A percentile compares a stretch with the other conserved stretches of the same genome.
These are phyloP conservation scores for Carpinus viminea DNA, from an alignment of 306 rosid genomes.

Conservation along the genomic window DNA sequence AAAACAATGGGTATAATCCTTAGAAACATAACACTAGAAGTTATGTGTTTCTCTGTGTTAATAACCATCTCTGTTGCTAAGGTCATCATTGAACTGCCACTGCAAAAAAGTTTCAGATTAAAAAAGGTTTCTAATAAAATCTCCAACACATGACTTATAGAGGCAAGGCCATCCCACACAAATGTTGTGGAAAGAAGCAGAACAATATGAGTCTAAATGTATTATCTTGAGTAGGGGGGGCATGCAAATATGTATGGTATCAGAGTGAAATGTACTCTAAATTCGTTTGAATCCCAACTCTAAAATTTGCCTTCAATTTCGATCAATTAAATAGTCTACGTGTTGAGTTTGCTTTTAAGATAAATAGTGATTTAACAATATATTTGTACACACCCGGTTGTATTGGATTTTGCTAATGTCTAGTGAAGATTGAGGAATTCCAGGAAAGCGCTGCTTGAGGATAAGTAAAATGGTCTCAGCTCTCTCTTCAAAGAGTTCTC, in stretches of 20 bases:
- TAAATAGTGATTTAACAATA: too few species aligned
- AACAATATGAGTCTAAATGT: too few species aligned
- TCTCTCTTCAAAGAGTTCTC: slow-evolving; percentile 95
- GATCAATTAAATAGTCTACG: too few species aligned
- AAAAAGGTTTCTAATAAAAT: neutral
- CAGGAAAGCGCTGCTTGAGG: slow-evolving; percentile 90
- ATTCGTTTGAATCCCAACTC: too few species aligned
- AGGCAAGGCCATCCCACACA: too few species aligned
- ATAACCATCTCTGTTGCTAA: too few species aligned
- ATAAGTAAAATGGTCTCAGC: slow-evolving; percentile 90
- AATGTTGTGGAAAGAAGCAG: too few species aligned
- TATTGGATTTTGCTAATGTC: slow-evolving; percentile 98
- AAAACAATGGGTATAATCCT: neutral
- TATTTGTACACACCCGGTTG: slow-evolving; percentile 47
- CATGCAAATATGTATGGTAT: too few species aligned
- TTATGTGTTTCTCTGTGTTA: neutral
- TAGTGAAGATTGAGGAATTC: slow-evolving; percentile 83
- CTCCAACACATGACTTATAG: too few species aligned
- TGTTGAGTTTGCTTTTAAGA: too few species aligned
- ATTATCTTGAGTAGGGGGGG: neutral
- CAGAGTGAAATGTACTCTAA: too few species aligned
- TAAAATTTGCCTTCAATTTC: too few species aligned
- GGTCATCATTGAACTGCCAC: neutral
- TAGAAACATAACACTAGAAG: neutral
- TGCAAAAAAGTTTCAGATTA: neutral